A percentile compares a stretch with the other conserved stretches of the same genome.
Evolutionary conservation across 805 yeast species (phyloP).

Genomic region (Myxozyma udenii): DNA sequence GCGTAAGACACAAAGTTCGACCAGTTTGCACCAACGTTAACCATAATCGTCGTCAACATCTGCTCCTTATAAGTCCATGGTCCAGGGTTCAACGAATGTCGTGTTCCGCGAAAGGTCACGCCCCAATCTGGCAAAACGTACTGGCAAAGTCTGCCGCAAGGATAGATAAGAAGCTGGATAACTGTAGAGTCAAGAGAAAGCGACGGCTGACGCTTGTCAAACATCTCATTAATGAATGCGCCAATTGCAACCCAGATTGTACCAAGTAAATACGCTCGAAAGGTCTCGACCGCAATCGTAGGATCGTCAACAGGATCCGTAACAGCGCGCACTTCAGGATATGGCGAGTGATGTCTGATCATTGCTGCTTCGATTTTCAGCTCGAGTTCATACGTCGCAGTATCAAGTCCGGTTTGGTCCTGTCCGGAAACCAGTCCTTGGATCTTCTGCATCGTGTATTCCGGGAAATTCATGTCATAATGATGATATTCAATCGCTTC

Average conservation of each 20-base stretch:
- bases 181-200: constrained; percentile 57
- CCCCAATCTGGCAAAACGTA: constrained; percentile 16
- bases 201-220: constrained; percentile 57
- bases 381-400: constrained; percentile 10
- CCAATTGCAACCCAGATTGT: constrained; percentile 55
- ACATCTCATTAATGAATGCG: constrained; percentile 57
- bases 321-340: constrained; percentile 64
- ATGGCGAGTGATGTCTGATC: constrained; percentile 41
- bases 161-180: constrained; percentile 63
- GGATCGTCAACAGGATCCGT: constrained; percentile 58
- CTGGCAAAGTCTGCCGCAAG: constrained; percentile 47
- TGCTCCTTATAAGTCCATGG: constrained; percentile 64
- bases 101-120: constrained; percentile 35
- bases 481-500: constrained; percentile 6
- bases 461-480: constrained; percentile 19
- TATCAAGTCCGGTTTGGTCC: background rate
- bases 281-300: constrained; percentile 10
- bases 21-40: constrained; percentile 15
- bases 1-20: constrained; percentile 17
- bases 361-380: constrained; percentile 15
- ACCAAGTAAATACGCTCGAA: constrained; percentile 43
- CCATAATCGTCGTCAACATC: constrained; percentile 53
- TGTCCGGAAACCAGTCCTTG: background rate
- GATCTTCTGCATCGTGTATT: constrained; percentile 6
- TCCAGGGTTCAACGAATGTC: constrained; percentile 53